A percentile compares a stretch with the other conserved stretches of the same genome.
phyloP scores from a whole-genome alignment of 228 moss, liverwort and hornwort species.

The Sphagnum fallax region DNA sequence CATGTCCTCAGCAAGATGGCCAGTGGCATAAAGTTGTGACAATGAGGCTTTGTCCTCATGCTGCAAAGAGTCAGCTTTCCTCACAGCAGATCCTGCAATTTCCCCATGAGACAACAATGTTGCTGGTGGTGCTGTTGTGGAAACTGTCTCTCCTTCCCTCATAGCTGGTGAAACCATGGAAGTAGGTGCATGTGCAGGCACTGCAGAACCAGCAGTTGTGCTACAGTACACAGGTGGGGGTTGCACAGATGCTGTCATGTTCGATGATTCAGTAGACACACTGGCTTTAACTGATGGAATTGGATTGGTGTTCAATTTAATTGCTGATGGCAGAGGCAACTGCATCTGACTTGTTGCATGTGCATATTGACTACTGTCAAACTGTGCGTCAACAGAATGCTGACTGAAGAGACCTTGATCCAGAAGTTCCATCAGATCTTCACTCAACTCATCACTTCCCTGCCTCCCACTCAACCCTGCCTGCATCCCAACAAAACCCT shows the following conservation, averaged over 20 bases:
- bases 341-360: slow-evolving; percentile 23
- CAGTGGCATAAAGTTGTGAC: slow-evolving; percentile 54
- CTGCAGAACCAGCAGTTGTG: slow-evolving; percentile 21
- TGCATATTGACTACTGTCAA: slow-evolving; percentile 12
- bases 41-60: slow-evolving; percentile 12
- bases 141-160: too few relatives aligned
- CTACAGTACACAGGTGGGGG: slow-evolving; percentile 12
- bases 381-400: slow-evolving; percentile 15
- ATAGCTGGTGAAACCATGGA: slow-evolving; percentile 14
- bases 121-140: background rate
- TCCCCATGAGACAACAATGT: slow-evolving; percentile 12
- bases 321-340: slow-evolving; percentile 17
- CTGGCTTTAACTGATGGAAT: slow-evolving; percentile 20
- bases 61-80: slow-evolving; percentile 8
- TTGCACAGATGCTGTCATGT: slow-evolving; percentile 4
- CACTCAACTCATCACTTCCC: slow-evolving; percentile 11
- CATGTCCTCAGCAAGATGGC: slow-evolving; percentile 66
- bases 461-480: slow-evolving; percentile 2
- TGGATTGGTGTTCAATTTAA: slow-evolving; percentile 17
- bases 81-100: slow-evolving; percentile 8
- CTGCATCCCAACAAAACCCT: slow-evolving; percentile 7
- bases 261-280: slow-evolving; percentile 18
- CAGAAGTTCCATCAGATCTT: slow-evolving; percentile 11
- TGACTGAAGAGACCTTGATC: slow-evolving; percentile 17
- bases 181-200: slow-evolving; percentile 16